phyloP scores from a whole-genome alignment of 2,329 filamentous ascomycete genomes.

The Lasiodiplodia sp. region DNA sequence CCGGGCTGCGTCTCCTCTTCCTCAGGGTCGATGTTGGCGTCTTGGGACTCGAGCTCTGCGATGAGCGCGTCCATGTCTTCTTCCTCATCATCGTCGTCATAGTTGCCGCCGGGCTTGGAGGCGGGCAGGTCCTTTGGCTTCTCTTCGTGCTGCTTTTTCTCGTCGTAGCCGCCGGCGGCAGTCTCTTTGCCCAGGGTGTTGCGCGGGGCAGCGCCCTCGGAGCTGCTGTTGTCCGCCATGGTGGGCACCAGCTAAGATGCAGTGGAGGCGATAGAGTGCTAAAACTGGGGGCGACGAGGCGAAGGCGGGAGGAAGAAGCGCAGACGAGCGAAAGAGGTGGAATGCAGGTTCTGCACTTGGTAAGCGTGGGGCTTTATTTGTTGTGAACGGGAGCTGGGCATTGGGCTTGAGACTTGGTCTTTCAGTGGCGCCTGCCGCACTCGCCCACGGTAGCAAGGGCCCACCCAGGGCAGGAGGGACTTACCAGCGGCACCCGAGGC shows the following conservation, averaged over 20 bases:
- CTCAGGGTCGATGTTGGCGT: conserved; percentile 72
- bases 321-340: conserved; percentile 17
- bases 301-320: neutral
- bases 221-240: conserved; percentile 29
- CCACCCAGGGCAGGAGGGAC: neutral
- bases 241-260: conserved; percentile 21
- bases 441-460: too few species aligned
- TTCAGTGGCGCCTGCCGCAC: neutral
- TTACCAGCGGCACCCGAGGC: conserved; percentile 11
- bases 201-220: conserved; percentile 30
- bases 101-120: conserved; percentile 32
- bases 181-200: conserved; percentile 40
- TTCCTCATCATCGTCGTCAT: conserved; percentile 74
- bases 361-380: conserved; percentile 21
- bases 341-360: conserved; percentile 8
- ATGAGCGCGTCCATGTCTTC: conserved; percentile 88
- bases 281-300: neutral
- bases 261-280: conserved; percentile 17
- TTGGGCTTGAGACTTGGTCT: neutral
- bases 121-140: conserved; percentile 35
- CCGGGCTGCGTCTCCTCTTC: conserved; percentile 61
- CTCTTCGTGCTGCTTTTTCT: conserved; percentile 37
- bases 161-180: conserved; percentile 38
- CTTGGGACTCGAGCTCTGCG: conserved; percentile 83
- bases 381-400: conserved; percentile 10